Conservation (phyloP, 2,329 filamentous ascomycete genomes). For the Alternaria sp. region DNA sequence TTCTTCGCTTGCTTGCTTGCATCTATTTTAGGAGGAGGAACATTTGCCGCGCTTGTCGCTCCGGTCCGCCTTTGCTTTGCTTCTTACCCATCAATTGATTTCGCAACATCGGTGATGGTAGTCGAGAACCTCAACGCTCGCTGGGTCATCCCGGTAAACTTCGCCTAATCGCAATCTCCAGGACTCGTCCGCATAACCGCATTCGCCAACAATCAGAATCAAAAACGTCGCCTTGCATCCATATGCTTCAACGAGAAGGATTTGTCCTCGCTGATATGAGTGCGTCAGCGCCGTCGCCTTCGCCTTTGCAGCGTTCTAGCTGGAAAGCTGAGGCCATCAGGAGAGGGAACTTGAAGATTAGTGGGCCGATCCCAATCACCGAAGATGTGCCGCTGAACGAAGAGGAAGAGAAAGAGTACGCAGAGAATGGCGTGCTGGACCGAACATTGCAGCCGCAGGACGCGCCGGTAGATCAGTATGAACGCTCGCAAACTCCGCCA, state of each 20-base stretch:
- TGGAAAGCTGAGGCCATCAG: conserved; percentile 53
- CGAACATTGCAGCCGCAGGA: conserved; percentile 25
- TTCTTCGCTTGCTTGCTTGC: conserved; percentile 1
- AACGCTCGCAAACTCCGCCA: conserved; percentile 22
- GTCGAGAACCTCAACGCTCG: conserved; percentile 21
- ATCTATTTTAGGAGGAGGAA: conserved; percentile 7
- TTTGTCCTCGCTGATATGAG: conserved; percentile 44
- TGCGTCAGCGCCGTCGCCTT: conserved; percentile 31
- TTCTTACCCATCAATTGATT: conserved; percentile 3
- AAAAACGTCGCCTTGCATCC: conserved; percentile 25
- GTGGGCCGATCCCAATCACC: conserved; percentile 50
- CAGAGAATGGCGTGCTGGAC: conserved; percentile 33
- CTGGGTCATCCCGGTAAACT: conserved; percentile 33
- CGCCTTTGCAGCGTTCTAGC: conserved; percentile 43
- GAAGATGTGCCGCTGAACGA: conserved; percentile 47
- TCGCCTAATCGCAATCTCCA: conserved; percentile 35
- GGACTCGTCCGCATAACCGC: conserved; percentile 26
- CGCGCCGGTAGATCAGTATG: conserved; percentile 18
- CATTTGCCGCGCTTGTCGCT: conserved; percentile 7
- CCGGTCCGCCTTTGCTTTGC: conserved; percentile 2
- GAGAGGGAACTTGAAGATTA: conserved; percentile 50
- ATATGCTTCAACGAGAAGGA: conserved; percentile 46
- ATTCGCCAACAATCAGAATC: conserved; percentile 17
- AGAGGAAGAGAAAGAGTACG: conserved; percentile 44
- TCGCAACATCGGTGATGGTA: conserved; percentile 26